Conservation (phyloP, 2,329 filamentous ascomycete genomes). For the Colletotrichum sublineola region DNA sequence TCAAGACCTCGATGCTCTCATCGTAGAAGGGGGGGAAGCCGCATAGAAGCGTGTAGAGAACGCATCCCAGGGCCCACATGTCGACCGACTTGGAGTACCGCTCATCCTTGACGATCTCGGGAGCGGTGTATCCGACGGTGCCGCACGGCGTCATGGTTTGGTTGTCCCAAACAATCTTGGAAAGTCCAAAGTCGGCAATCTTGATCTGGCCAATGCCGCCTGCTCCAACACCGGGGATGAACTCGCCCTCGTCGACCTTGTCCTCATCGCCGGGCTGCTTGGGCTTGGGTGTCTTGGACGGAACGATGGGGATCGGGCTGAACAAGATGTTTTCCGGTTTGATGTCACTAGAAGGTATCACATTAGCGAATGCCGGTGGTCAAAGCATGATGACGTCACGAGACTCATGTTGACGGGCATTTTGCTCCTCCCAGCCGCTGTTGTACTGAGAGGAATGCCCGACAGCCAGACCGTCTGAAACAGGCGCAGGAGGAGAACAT, state of each 20-base stretch:
- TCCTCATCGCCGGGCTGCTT: conserved; percentile 92
- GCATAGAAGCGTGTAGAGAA: conserved; percentile 95
- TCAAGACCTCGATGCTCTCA: conserved; percentile 95
- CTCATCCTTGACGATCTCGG: conserved; percentile 99
- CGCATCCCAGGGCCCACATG: conserved; percentile 98
- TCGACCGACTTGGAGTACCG: conserved; percentile 98
- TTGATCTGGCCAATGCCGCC: conserved; percentile 97
- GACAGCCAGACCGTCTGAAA: not conserved
- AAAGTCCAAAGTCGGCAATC: conserved; percentile 97
- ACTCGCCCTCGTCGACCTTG: conserved; percentile 97
- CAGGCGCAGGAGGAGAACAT: conserved; percentile 52
- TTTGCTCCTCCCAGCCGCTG: not conserved
- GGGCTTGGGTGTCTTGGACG: conserved; percentile 84
- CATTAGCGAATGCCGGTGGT: conserved; percentile 3
- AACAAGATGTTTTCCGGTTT: conserved; percentile 98
- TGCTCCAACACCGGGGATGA: conserved; percentile 81
- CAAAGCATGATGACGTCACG: conserved; percentile 49
- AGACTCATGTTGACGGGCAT: not conserved
- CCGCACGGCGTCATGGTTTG: conserved; percentile 99
- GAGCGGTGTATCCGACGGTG: conserved; percentile 97
- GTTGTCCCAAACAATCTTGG: conserved; percentile 98
- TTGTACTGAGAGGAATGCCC: not conserved
- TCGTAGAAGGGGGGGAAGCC: conserved; percentile 99
- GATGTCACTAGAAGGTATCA: conserved; percentile 77
- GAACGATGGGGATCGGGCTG: conserved; percentile 85